A percentile compares a stretch with the other conserved stretches of the same genome.
phyloP scores from a whole-genome alignment of 257 asterid genomes.

The Solanum dulcamara region DNA sequence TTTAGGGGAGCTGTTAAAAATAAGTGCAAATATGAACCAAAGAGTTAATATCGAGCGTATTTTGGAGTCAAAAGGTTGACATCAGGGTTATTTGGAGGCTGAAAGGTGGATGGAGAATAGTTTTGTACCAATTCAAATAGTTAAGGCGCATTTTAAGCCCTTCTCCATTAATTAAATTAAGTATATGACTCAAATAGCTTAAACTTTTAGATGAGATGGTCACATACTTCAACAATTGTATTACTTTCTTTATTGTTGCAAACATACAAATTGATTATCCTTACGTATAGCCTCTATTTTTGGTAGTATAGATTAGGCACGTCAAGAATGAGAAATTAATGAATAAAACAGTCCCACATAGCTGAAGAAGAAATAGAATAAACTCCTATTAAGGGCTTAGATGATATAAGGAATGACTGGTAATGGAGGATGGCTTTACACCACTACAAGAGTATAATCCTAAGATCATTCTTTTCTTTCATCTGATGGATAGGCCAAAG shows the following conservation, averaged over 20 bases:
- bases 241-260: neutral
- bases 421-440: neutral
- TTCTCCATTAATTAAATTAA: too few relatives aligned
- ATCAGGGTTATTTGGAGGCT: too few relatives aligned
- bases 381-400: neutral
- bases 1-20: too few relatives aligned
- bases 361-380: neutral
- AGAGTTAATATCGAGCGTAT: too few relatives aligned
- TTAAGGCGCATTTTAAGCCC: too few relatives aligned
- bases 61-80: too few relatives aligned
- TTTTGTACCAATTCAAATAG: too few relatives aligned
- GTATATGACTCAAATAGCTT: too few relatives aligned
- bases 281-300: neutral
- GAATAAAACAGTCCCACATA: neutral
- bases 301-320: neutral
- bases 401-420: neutral
- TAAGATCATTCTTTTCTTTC: neutral
- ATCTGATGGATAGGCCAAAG: neutral
- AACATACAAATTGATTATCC: neutral
- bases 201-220: too few relatives aligned
- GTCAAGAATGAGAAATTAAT: neutral
- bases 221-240: too few relatives aligned
- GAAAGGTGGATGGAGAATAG: too few relatives aligned
- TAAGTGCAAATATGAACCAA: too few relatives aligned
- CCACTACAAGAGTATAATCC: neutral